Conservation (phyloP, 1,139 yeast genomes). For the Candida sp. region DNA sequence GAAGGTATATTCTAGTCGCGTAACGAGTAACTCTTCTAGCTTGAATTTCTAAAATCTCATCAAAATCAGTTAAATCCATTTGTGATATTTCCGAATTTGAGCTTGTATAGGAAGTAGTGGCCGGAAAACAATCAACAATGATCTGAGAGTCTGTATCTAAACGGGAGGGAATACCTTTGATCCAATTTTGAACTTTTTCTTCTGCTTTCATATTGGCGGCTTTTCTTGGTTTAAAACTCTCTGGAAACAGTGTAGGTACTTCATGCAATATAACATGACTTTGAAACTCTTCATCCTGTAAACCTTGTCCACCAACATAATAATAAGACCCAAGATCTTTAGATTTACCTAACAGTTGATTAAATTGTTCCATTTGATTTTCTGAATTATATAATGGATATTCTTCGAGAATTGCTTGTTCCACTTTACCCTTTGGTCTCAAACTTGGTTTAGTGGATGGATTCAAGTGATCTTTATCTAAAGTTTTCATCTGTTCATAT, state of each 20-base stretch:
- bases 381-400: background rate
- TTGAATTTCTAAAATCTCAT: slow-evolving; percentile 50
- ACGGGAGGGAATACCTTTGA: slow-evolving; percentile 45
- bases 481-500: background rate
- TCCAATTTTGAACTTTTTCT: slow-evolving; percentile 66
- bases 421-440: background rate
- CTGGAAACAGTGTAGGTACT: background rate
- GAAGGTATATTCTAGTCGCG: slow-evolving; percentile 36
- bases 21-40: slow-evolving; percentile 48
- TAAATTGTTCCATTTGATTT: background rate
- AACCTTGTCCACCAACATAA: background rate
- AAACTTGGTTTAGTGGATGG: background rate
- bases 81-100: slow-evolving; percentile 9
- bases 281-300: background rate
- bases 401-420: background rate
- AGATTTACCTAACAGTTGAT: background rate
- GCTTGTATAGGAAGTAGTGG: slow-evolving; percentile 26
- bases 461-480: background rate
- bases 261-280: background rate
- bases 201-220: slow-evolving; percentile 55
- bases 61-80: slow-evolving; percentile 21
- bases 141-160: slow-evolving; percentile 14
- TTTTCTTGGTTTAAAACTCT: slow-evolving; percentile 53
- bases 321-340: background rate
- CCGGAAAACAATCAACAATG: slow-evolving; percentile 43